A percentile compares a stretch with the other conserved stretches of the same genome.
phyloP scores from a whole-genome alignment of 148 eudicot species.

The Vaccinium macrocarpon region DNA sequence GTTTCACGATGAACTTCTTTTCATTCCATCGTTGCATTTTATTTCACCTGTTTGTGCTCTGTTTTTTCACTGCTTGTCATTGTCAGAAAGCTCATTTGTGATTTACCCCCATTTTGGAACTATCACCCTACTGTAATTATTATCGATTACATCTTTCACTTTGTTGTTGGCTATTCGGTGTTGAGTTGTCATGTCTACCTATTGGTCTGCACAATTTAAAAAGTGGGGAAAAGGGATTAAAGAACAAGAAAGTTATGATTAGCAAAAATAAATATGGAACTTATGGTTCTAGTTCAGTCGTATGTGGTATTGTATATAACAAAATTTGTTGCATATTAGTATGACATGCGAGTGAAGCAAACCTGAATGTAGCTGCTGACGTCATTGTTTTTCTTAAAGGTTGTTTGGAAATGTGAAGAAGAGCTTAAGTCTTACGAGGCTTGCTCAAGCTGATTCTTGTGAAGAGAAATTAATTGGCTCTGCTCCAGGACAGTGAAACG shows the following conservation, averaged over 20 bases:
- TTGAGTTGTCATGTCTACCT: background rate
- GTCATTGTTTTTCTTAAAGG: background rate
- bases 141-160: background rate
- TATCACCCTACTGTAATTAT: background rate
- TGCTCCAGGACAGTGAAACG: background rate
- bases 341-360: background rate
- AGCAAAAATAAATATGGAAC: background rate
- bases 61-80: background rate
- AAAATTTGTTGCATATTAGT: background rate
- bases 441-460: background rate
- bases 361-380: background rate
- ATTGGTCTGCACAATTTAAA: background rate
- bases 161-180: background rate
- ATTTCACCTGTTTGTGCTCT: background rate
- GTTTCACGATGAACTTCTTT: background rate
- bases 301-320: background rate
- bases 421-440: background rate
- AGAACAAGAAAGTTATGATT: background rate
- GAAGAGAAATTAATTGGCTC: background rate
- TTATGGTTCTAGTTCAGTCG: background rate
- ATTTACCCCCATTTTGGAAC: background rate
- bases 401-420: background rate
- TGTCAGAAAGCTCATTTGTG: conserved; percentile 3
- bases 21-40: background rate
- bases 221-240: background rate